Base-by-base conservation (phyloP, 495 filamentous ascomycete species). In the Apodospora peruviana region DNA sequence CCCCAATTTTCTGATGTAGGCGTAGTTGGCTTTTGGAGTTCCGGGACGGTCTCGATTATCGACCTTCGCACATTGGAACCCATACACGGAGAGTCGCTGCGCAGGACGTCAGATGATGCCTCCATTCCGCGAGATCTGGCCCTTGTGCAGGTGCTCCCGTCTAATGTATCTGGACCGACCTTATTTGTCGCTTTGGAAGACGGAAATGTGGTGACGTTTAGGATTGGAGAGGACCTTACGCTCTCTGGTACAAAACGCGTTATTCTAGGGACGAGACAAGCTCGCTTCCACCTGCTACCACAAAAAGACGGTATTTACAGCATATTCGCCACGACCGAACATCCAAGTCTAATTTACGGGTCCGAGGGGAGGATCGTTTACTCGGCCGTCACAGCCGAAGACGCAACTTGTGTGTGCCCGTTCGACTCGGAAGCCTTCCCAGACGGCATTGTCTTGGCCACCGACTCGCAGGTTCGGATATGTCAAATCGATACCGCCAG, bases 121-220 rank as follows among this genome's bases (percentile, higher is more conserved):
- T 84, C 87, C 8, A 83, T 95, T 40, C 93, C 93, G 3, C 78
- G 91, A 17, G 90, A 89, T 40, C 77, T 97, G 3, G 79, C 87
- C 2, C 72, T 97, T 10, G 83, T 85, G 3, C 79, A 87, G 39
- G 71, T 96, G 1, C 75, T 95, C 12, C 77, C 80, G 14, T 52
- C 61, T 35, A 41, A 60, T 34, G 35, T 62, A 4, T 55, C 67
- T 27, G 73, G 74, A 0, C 83, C 89, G 2, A 95, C 86, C 0
- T 69, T 99, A 2, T 90, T 99, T 51, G 74, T 95, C 21, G 86
- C 90, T n/a, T 88, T 96, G 83, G 89, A 91, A 18, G 91, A 96
- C 66, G 93, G 93, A 20, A 87, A 86, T 56, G 86, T 99, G 9
- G 78, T 93, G 40, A 95, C 86, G 1, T 99, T 91, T 64, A 76